A percentile compares a stretch with the other conserved stretches of the same genome.
Conservation (phyloP, 2,329 filamentous ascomycete genomes). For the Penicillium sp. region DNA sequence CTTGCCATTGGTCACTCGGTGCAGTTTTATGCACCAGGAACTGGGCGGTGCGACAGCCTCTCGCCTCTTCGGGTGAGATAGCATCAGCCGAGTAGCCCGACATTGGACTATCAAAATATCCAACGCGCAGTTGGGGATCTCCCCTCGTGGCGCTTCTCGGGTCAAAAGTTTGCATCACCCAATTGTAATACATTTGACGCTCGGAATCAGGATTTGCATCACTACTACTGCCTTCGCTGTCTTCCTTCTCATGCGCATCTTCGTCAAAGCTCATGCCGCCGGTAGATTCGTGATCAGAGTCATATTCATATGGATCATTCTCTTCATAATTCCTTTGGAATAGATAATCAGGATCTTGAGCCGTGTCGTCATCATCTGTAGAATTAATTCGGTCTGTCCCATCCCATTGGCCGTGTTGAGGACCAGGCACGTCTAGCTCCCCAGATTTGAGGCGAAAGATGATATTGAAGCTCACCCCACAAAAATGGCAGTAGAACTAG, state of each 20-base stretch:
- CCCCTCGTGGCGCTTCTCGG: not conserved
- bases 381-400: not conserved
- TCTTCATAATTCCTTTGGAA: not conserved
- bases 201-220: not conserved
- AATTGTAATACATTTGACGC: not conserved
- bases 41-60: slow-evolving; percentile 16
- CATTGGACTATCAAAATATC: not conserved
- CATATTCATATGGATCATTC: slow-evolving; percentile 5
- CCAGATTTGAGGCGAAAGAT: slow-evolving; percentile 6
- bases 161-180: not conserved
- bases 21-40: slow-evolving; percentile 12
- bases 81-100: slow-evolving; percentile 5
- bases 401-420: not conserved
- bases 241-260: not conserved
- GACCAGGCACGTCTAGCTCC: slow-evolving; percentile 7
- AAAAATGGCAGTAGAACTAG: slow-evolving; percentile 19
- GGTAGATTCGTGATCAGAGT: slow-evolving; percentile 7
- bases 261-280: not conserved
- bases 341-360: slow-evolving; percentile 4
- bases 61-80: slow-evolving; percentile 16
- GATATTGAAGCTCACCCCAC: slow-evolving; percentile 22
- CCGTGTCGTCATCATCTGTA: not conserved
- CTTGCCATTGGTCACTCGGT: not conserved
- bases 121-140: not conserved
- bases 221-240: not conserved